These are phyloP conservation scores for Ettlia oleoabundans DNA, from an alignment of 139 green algal genomes.

Conservation along the genomic window DNA sequence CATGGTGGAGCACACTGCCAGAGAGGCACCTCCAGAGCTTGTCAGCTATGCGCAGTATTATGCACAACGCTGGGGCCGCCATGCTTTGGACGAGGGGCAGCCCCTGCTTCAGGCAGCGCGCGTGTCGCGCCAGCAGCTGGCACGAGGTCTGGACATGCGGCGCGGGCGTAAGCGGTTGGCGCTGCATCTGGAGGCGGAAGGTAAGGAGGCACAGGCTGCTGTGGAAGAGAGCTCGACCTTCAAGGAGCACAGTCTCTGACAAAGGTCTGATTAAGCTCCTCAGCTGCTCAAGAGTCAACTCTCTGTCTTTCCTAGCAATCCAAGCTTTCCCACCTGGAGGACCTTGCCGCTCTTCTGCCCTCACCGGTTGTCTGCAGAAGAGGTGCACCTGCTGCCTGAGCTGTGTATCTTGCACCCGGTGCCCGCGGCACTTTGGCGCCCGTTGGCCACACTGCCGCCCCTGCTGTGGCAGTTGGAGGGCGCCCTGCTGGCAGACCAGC, in stretches of 20 bases:
- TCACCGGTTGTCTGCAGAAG: constrained; percentile 1
- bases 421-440: constrained; percentile 27
- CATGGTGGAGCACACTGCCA: too few species aligned
- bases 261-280: too few species aligned
- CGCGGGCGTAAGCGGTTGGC: background rate
- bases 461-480: constrained; percentile 49
- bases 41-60: constrained; percentile 37
- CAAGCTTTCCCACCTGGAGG: too few species aligned
- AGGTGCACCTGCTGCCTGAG: constrained; percentile 50
- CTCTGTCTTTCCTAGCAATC: too few species aligned
- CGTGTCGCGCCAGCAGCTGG: constrained; percentile 31
- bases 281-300: too few species aligned
- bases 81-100: constrained; percentile 24
- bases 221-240: too few species aligned
- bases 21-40: too few species aligned
- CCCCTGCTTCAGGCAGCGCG: constrained; percentile 30
- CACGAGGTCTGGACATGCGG: constrained; percentile 2
- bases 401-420: constrained; percentile 47
- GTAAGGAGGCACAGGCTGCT: background rate
- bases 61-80: constrained; percentile 29
- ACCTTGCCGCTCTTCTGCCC: too few species aligned
- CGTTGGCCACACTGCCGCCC: constrained; percentile 34
- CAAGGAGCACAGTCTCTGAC: too few species aligned
- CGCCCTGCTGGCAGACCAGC: constrained; percentile 41
- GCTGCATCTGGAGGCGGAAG: constrained; percentile 11